Percentiles rank a stretch among this genome's conserved stretches.
These are phyloP conservation scores for Baeospora myosura DNA, from an alignment of 1,284 basidiomycete species.

Conservation along the genomic window DNA sequence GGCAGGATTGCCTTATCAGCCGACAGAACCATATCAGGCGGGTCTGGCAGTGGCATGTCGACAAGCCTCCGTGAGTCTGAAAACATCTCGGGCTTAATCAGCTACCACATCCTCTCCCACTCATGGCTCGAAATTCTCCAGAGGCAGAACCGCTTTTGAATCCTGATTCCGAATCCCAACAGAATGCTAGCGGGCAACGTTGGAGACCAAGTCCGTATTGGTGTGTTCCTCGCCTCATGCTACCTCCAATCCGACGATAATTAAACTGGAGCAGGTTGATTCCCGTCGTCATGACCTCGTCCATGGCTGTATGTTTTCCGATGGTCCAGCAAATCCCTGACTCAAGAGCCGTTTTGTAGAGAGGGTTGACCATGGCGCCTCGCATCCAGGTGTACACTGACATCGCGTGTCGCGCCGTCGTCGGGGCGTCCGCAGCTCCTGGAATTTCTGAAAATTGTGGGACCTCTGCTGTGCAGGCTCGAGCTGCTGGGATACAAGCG, in stretches of 20 bases:
- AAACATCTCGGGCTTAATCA: too few relatives aligned
- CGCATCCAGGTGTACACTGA: slow-evolving; percentile 40
- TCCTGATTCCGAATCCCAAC: background rate
- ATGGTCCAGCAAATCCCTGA: slow-evolving; percentile 1
- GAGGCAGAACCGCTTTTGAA: slow-evolving; percentile 8
- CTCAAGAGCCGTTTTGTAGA: slow-evolving; percentile 19
- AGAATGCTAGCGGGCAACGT: background rate
- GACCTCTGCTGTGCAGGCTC: slow-evolving; percentile 29
- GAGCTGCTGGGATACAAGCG: slow-evolving; percentile 38
- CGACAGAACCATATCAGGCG: too few relatives aligned
- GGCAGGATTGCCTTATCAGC: too few relatives aligned
- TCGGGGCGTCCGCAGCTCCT: slow-evolving; percentile 9
- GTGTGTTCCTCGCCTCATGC: slow-evolving; percentile 16
- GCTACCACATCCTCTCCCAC: too few relatives aligned
- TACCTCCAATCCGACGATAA: background rate
- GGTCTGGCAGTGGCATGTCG: too few relatives aligned
- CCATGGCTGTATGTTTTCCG: slow-evolving; percentile 33
- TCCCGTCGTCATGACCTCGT: slow-evolving; percentile 34
- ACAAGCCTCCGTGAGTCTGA: too few relatives aligned
- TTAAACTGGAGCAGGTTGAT: slow-evolving; percentile 27
- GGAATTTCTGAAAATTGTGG: slow-evolving; percentile 20
- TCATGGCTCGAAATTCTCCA: too few relatives aligned
- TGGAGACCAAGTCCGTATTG: slow-evolving; percentile 23
- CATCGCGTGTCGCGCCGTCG: slow-evolving; percentile 32
- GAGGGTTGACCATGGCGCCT: slow-evolving; percentile 40